Evolutionary conservation across 345 rosid species (phyloP).

Genomic region (Brassica carinata): DNA sequence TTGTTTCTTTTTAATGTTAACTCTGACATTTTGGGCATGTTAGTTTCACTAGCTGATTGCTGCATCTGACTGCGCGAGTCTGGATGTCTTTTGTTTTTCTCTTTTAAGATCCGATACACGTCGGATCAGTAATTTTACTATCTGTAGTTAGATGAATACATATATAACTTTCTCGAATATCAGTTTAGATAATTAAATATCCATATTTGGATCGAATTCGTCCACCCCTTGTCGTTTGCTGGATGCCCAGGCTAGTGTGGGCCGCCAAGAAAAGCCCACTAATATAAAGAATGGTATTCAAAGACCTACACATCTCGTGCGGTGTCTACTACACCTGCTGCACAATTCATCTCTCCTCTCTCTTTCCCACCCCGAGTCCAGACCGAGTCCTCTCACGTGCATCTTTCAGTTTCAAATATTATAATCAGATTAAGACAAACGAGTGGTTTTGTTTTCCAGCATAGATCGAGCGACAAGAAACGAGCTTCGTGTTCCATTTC

Average conservation of each 20-base stretch:
- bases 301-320: neutral
- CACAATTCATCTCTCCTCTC: slow-evolving; percentile 22
- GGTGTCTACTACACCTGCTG: neutral
- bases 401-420: neutral
- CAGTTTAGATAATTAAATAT: no score
- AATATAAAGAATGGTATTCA: neutral
- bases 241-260: neutral
- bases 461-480: slow-evolving; percentile 13
- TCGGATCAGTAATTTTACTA: no score
- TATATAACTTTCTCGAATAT: no score
- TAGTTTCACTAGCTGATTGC: neutral
- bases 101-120: neutral
- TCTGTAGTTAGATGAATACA: no score
- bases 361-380: no score
- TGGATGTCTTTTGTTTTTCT: neutral
- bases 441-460: neutral
- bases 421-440: neutral
- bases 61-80: neutral
- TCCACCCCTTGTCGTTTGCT: neutral
- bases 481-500: neutral
- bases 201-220: neutral
- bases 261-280: neutral
- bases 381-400: slow-evolving; percentile 14
- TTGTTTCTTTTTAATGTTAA: neutral
- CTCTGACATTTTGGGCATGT: neutral